Evolutionary conservation across 2,329 filamentous ascomycete genomes (phyloP), one percentile per base, ranked within the genome.

Genomic region (Colletotrichum chlorophyti): DNA sequence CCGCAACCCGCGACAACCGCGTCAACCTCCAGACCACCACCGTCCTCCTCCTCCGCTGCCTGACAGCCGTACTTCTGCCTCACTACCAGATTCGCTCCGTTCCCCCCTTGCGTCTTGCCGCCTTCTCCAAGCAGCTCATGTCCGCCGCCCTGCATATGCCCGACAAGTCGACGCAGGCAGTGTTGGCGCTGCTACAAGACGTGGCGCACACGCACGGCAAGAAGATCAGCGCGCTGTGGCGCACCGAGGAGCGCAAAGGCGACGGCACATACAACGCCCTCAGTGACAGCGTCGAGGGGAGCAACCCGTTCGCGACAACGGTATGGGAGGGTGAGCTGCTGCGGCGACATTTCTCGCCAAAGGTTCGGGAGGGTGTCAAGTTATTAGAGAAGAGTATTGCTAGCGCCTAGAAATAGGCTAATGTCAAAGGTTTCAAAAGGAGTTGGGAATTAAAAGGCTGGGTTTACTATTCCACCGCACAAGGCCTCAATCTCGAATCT

Each of bases 11-110:
- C 45, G 75, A 76, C 37, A 72, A 79, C 34, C 66, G 77, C 24
- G 87, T 99, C 77, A 98, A 99, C 76, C 87, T 97, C 53, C 91
- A 96, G 69, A 99, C 95, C 0, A 97, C 93, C 0, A 95, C 93
- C 2, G 93, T 97, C 15, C 87, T 99, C 23, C 86, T 99, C 50
- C 84, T 98, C 61, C 90, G 93, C 63, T 95, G 91, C 48, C 82
- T 99, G 6, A 90, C 91, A 6, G 89, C 90, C 2, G 85, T 93
- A 27, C 86, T 99, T 17, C 81, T 96, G 0, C 92, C 94, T 1
- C 78, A 86, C 42, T 86, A 89, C 75, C 84, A 90, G 72, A 80
- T 91, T 67, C 84, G 90, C 69, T 82, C 89, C 58, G 83, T 93
- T 3, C 92, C 95, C 1, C 93, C 93, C 0, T 75, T 93, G 17